A percentile compares a stretch with the other conserved stretches of the same genome.
phyloP scores from a whole-genome alignment of 179 eudicot species.

The Gypsophila paniculata region DNA sequence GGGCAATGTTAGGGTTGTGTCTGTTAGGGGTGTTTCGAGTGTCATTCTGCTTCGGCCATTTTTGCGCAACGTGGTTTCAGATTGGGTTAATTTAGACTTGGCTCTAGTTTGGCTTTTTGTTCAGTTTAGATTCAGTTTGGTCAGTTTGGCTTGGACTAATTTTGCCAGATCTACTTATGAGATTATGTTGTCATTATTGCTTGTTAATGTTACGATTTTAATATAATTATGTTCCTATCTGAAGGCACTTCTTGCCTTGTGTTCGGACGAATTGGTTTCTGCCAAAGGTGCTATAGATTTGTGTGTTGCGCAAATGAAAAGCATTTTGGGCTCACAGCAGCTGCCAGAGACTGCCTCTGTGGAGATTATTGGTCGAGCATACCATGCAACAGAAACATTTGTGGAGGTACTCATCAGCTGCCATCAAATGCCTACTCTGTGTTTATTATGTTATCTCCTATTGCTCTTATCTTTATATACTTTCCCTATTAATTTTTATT shows the following conservation, averaged over 20 bases:
- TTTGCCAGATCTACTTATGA: neutral
- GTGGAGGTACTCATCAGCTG: conserved; percentile 59
- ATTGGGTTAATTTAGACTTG: no score
- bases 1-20: no score
- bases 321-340: conserved; percentile 66
- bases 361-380: conserved; percentile 89
- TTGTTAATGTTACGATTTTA: neutral
- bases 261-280: conserved; percentile 73
- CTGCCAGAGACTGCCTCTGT: conserved; percentile 81
- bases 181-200: neutral
- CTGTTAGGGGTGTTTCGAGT: neutral
- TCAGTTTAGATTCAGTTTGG: no score
- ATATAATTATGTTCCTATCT: neutral
- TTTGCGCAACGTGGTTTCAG: no score
- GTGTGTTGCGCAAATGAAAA: conserved; percentile 84
- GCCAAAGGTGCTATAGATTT: conserved; percentile 86
- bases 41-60: neutral
- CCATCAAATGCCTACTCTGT: neutral
- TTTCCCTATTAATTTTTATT: no score
- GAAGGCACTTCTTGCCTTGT: conserved; percentile 85
- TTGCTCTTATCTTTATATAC: neutral
- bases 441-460: neutral
- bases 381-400: conserved; percentile 93
- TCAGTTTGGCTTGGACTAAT: neutral
- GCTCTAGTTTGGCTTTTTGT: no score